These are phyloP conservation scores for Alternaria conjuncta DNA, from an alignment of 2,329 filamentous ascomycete genomes.

Conservation along the genomic window DNA sequence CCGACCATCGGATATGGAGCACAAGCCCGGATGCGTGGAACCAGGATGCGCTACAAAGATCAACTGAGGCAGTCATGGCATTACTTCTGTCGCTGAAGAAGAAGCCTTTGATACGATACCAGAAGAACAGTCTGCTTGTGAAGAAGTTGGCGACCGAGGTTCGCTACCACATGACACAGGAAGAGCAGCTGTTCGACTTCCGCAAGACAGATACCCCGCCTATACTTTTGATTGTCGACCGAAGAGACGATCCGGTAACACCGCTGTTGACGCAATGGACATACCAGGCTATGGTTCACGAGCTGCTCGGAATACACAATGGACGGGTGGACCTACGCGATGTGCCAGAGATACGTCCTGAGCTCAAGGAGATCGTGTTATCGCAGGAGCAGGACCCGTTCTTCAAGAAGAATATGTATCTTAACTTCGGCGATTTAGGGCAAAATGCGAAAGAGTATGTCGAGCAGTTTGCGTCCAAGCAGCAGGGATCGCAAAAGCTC, in stretches of 20 bases:
- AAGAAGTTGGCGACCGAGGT: constrained; percentile 95
- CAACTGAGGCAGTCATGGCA: constrained; percentile 85
- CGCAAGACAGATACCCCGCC: constrained; percentile 93
- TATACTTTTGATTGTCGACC: constrained; percentile 86
- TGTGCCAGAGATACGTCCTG: constrained; percentile 82
- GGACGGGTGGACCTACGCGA: constrained; percentile 89
- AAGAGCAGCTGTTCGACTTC: constrained; percentile 96
- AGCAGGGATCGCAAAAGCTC: constrained; percentile 94
- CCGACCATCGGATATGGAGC: constrained; percentile 80
- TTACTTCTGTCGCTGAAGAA: constrained; percentile 91
- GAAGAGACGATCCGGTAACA: constrained; percentile 92
- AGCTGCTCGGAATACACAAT: constrained; percentile 90
- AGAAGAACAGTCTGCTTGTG: constrained; percentile 86
- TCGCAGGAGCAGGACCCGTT: constrained; percentile 98
- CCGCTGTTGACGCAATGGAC: constrained; percentile 97
- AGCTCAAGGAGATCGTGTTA: constrained; percentile 91
- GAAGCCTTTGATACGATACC: constrained; percentile 91
- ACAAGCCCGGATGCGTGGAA: constrained; percentile 87
- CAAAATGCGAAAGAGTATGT: constrained; percentile 99
- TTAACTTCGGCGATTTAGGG: constrained; percentile 95
- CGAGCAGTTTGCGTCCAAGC: constrained; percentile 96
- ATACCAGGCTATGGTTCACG: constrained; percentile 99
- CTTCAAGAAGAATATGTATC: constrained; percentile 99
- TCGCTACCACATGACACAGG: constrained; percentile 90
- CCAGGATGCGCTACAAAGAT: constrained; percentile 81